These are phyloP conservation scores for Skeletonema costatum DNA, from an alignment of 108 stramenopile species.

Conservation along the genomic window DNA sequence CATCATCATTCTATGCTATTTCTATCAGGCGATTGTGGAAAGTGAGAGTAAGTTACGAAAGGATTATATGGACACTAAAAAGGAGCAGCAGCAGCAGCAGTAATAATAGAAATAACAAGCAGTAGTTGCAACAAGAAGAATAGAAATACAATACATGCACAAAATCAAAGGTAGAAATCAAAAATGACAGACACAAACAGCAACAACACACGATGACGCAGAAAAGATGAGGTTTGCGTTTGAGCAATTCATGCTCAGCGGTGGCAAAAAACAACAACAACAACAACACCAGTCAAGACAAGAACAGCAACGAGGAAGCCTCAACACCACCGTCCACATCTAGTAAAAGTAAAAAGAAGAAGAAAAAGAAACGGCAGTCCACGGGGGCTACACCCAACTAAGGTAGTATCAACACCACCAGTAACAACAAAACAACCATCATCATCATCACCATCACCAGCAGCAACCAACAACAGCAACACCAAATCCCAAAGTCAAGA, in stretches of 20 bases:
- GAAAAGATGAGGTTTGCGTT: conserved; percentile 44
- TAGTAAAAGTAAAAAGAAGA: conserved; percentile 37
- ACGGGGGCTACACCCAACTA: conserved; percentile 3
- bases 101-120: not conserved
- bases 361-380: conserved; percentile 36
- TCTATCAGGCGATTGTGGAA: conserved; percentile 45
- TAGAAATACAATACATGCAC: conserved; percentile 9
- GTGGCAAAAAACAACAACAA: conserved; percentile 4
- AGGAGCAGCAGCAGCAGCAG: not conserved
- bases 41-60: conserved; percentile 53
- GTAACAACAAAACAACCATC: not conserved
- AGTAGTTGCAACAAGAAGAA: not conserved
- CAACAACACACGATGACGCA: conserved; percentile 16
- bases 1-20: too few relatives aligned
- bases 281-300: not conserved
- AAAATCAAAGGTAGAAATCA: not conserved
- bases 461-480: not conserved
- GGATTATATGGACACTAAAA: conserved; percentile 45
- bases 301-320: not conserved
- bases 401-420: not conserved
- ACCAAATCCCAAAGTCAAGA: conserved; percentile 9
- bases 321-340: conserved; percentile 18
- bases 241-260: conserved; percentile 52
- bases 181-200: not conserved
- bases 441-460: not conserved